Conservation (phyloP, 768 basidiomycete species). For the Auricularia auricula-judae region DNA sequence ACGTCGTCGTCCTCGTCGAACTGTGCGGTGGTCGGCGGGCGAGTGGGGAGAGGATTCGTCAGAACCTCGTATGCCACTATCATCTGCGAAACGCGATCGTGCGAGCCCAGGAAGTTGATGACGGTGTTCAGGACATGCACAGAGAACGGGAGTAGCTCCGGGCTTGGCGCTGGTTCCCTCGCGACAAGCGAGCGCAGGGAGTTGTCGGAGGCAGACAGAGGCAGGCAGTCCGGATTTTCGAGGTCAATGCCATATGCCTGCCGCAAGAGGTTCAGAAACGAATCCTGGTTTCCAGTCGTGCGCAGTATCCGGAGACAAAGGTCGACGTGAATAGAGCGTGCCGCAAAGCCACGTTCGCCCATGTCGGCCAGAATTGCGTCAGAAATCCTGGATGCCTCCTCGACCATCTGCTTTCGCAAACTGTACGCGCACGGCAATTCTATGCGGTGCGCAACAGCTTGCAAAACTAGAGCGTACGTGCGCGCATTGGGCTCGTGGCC, state of each 20-base stretch:
- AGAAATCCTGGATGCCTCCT: slow-evolving; percentile 37
- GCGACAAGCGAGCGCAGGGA: background rate
- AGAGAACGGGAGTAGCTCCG: slow-evolving; percentile 35
- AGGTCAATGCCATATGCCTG: slow-evolving; percentile 70
- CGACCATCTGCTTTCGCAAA: slow-evolving; percentile 24
- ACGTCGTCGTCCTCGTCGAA: slow-evolving; percentile 61
- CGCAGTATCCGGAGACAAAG: slow-evolving; percentile 57
- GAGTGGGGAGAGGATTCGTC: slow-evolving; percentile 49
- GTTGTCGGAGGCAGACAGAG: slow-evolving; percentile 21
- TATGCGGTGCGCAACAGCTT: slow-evolving; percentile 59
- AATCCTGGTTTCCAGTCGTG: slow-evolving; percentile 43
- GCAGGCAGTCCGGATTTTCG: slow-evolving; percentile 56
- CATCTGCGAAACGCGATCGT: slow-evolving; percentile 51
- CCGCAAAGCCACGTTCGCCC: slow-evolving; percentile 32
- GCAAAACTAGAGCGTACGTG: slow-evolving; percentile 55
- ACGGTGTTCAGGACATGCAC: slow-evolving; percentile 62
- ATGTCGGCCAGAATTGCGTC: slow-evolving; percentile 47
- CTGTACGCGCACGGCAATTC: slow-evolving; percentile 40
- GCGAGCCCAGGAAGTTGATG: slow-evolving; percentile 56
- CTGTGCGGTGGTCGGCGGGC: slow-evolving; percentile 34
- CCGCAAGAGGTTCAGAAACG: slow-evolving; percentile 51
- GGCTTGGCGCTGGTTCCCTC: slow-evolving; percentile 9
- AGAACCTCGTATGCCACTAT: slow-evolving; percentile 71
- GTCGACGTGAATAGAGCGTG: slow-evolving; percentile 51
- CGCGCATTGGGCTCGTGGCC: slow-evolving; percentile 38